These are phyloP conservation scores for Adansonia rubrostipa DNA, from an alignment of 441 rosid genomes.

Conservation along the genomic window DNA sequence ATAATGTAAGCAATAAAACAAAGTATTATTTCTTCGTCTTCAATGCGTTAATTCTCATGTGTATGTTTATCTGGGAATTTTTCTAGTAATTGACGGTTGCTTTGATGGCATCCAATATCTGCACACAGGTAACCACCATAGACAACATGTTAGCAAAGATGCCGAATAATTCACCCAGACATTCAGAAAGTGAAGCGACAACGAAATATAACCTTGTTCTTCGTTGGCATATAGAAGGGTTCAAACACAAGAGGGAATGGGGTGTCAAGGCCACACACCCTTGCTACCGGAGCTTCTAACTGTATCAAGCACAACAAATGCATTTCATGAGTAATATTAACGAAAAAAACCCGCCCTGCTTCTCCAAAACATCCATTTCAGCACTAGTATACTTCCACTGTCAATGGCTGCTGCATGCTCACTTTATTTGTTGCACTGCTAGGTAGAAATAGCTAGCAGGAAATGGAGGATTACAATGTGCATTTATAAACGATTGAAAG, in stretches of 20 bases:
- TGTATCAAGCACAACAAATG: conserved; percentile 51
- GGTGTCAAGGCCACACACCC: conserved; percentile 90
- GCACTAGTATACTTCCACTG: neutral
- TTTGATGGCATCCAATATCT: conserved; percentile 81
- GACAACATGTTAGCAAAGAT: conserved; percentile 22
- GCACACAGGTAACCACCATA: conserved; percentile 33
- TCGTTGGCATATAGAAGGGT: conserved; percentile 87
- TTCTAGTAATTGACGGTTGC: conserved; percentile 66
- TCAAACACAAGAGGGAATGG: conserved; percentile 94
- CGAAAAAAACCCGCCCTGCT: neutral
- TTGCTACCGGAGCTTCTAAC: conserved; percentile 88
- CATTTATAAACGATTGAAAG: neutral
- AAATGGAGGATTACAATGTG: neutral
- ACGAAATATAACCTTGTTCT: conserved; percentile 64
- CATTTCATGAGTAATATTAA: neutral
- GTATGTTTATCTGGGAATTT: neutral
- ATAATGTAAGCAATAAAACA: neutral
- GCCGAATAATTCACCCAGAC: neutral
- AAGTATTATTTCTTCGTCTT: conserved; percentile 1
- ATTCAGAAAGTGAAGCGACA: neutral
- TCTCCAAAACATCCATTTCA: conserved; percentile 11
- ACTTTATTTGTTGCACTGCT: neutral
- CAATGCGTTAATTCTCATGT: neutral
- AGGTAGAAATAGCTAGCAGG: neutral
- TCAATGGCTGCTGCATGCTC: neutral